A percentile compares a stretch with the other conserved stretches of the same genome.
Evolutionary conservation across 2,329 filamentous ascomycete genomes (phyloP).

Genomic region (Diaporthe capsici): DNA sequence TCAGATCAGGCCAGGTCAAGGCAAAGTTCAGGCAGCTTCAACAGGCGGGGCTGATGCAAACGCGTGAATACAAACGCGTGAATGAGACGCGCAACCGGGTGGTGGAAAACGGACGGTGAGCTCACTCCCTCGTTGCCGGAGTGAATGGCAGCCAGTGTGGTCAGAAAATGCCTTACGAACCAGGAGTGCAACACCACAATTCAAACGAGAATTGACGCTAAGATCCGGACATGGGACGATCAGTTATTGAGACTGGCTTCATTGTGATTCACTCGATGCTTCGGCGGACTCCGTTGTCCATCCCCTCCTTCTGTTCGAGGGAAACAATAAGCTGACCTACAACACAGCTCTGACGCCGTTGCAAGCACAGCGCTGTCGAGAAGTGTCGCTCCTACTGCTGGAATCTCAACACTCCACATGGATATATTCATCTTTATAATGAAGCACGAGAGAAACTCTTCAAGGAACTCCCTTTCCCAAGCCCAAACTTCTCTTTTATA

Average conservation of each 20-base stretch:
- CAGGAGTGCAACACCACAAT: no score
- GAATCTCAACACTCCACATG: background rate
- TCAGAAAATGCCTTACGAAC: no score
- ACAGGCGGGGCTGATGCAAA: background rate
- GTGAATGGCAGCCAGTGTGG: background rate
- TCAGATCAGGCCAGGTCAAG: background rate
- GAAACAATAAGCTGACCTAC: background rate
- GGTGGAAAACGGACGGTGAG: background rate
- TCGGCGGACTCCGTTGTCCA: background rate
- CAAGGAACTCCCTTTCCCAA: background rate
- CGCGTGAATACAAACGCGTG: constrained; percentile 1
- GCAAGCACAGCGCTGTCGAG: no score
- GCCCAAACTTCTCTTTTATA: no score
- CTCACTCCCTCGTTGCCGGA: background rate
- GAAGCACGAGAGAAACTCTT: background rate
- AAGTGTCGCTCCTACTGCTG: background rate
- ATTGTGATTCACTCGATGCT: background rate
- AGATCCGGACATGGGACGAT: background rate
- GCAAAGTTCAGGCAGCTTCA: background rate
- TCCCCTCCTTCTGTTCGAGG: background rate
- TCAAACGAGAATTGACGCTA: background rate
- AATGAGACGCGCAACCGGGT: background rate
- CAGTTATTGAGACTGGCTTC: background rate
- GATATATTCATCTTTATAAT: no score
- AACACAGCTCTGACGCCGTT: background rate